These are phyloP conservation scores for Fusarium buharicum DNA, from an alignment of 2,329 filamentous ascomycete species.

Conservation along the genomic window DNA sequence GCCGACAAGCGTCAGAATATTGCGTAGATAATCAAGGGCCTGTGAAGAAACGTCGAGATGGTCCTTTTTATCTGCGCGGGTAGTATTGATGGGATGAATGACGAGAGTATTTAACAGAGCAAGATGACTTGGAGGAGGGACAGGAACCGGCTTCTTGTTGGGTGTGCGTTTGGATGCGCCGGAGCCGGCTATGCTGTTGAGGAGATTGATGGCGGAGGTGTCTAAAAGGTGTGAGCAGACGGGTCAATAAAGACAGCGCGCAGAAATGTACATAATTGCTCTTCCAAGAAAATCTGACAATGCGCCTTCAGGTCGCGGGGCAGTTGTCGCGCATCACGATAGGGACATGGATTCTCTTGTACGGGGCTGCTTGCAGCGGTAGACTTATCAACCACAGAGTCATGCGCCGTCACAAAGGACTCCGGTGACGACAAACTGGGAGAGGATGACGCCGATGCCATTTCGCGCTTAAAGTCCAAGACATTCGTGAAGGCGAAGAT, in stretches of 20 bases:
- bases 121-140: slow-evolving; percentile 78
- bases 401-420: slow-evolving; percentile 52
- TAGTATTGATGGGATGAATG: slow-evolving; percentile 84
- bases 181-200: slow-evolving; percentile 70
- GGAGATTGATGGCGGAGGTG: slow-evolving; percentile 66
- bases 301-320: slow-evolving; percentile 73
- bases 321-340: slow-evolving; percentile 65
- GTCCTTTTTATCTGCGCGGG: slow-evolving; percentile 70
- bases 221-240: slow-evolving; percentile 39
- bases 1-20: slow-evolving; percentile 72
- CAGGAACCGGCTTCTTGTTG: slow-evolving; percentile 59
- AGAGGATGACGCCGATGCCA: slow-evolving; percentile 40
- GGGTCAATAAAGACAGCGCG: neutral
- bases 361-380: slow-evolving; percentile 53
- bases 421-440: slow-evolving; percentile 45
- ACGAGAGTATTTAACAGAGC: slow-evolving; percentile 82
- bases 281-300: slow-evolving; percentile 78
- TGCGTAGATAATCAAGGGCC: slow-evolving; percentile 76
- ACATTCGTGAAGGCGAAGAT: slow-evolving; percentile 22
- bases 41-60: slow-evolving; percentile 71
- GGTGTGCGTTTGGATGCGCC: slow-evolving; percentile 53
- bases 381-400: slow-evolving; percentile 42
- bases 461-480: slow-evolving; percentile 26
- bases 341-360: slow-evolving; percentile 51
- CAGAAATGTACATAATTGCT: slow-evolving; percentile 69